Percentiles rank a stretch among this genome's conserved stretches.
Conservation (phyloP, 1,139 yeast genomes). For the Insectozyma bohioensis region DNA sequence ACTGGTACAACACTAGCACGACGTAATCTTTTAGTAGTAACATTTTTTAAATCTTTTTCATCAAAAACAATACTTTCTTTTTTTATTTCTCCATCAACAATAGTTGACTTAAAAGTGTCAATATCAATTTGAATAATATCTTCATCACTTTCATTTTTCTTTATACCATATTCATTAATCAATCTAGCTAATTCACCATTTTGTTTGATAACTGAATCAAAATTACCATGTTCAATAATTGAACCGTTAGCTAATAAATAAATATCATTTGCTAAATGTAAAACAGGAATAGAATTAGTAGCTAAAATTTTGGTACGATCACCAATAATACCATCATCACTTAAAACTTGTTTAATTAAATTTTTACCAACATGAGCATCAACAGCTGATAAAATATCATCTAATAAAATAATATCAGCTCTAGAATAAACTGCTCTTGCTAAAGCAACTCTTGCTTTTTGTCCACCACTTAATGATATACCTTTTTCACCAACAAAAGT, state of each 20-base stretch:
- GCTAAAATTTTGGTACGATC: conserved; percentile 33
- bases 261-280: conserved; percentile 28
- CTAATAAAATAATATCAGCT: conserved; percentile 36
- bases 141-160: conserved; percentile 14
- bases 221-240: conserved; percentile 33
- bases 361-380: conserved; percentile 37
- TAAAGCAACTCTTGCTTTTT: conserved; percentile 36
- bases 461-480: conserved; percentile 41
- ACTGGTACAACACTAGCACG: conserved; percentile 25
- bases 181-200: conserved; percentile 27
- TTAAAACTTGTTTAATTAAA: conserved; percentile 28
- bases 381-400: conserved; percentile 37
- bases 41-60: conserved; percentile 23
- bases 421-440: conserved; percentile 42
- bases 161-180: conserved; percentile 28
- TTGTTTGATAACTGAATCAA: conserved; percentile 27
- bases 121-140: too few species aligned
- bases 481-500: conserved; percentile 45
- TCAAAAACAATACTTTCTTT: too few species aligned
- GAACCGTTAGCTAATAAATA: conserved; percentile 24
- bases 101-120: too few species aligned
- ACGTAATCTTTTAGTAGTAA: too few species aligned
- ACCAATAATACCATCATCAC: conserved; percentile 27
- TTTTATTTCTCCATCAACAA: too few species aligned
- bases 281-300: conserved; percentile 33